These are phyloP conservation scores for Xylariaceae sp. DNA, from an alignment of 2,329 filamentous ascomycete genomes.

Conservation along the genomic window DNA sequence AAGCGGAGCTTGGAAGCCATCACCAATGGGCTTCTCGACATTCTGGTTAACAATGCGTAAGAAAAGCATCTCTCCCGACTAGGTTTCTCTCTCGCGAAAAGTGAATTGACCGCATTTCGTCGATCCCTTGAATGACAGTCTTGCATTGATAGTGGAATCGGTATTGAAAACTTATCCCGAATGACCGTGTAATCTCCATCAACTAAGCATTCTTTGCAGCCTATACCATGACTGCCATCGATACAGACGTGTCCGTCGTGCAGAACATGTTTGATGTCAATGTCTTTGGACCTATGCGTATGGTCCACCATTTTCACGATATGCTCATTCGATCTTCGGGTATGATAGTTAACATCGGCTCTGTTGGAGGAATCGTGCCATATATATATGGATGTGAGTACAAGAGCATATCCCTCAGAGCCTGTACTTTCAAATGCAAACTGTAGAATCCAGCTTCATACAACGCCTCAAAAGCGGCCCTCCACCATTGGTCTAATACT, in stretches of 20 bases:
- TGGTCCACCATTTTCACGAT: conserved; percentile 37
- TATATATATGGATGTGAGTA: conserved; percentile 34
- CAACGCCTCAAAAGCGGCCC: conserved; percentile 38
- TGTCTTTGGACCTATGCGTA: conserved; percentile 39
- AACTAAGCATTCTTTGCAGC: neutral
- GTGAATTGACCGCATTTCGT: neutral
- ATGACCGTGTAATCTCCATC: neutral
- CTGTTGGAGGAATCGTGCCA: conserved; percentile 36
- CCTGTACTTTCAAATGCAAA: too few species aligned
- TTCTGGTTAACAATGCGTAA: conserved; percentile 31
- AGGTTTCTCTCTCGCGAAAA: neutral
- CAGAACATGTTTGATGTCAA: conserved; percentile 39
- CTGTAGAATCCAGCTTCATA: conserved; percentile 39
- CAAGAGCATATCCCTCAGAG: too few species aligned
- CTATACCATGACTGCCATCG: conserved; percentile 39
- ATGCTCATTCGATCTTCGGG: conserved; percentile 33
- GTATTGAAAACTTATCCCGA: too few species aligned
- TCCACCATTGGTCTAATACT: conserved; percentile 35
- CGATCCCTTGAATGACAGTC: neutral
- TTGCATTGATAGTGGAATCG: neutral
- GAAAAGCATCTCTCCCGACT: neutral
- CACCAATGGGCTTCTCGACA: conserved; percentile 12
- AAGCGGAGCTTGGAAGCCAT: neutral
- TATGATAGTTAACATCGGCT: conserved; percentile 38
- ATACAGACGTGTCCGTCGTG: conserved; percentile 32